Evolutionary conservation across 768 basidiomycete species (phyloP), one percentile per base, ranked within the genome.

Genomic region (Leccinum subtestaceum): DNA sequence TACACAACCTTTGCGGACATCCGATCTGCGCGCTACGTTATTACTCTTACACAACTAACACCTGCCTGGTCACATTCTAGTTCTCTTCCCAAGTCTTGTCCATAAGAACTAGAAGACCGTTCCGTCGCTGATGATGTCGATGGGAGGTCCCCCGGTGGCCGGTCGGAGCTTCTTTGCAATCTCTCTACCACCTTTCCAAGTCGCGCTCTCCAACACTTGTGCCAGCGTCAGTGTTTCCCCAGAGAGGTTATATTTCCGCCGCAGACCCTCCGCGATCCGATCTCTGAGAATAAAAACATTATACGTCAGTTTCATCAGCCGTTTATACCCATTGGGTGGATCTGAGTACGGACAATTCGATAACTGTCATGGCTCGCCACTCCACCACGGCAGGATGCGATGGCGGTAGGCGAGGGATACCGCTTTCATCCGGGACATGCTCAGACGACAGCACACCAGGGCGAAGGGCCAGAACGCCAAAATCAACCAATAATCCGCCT

Each of bases 141-240:
- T 90, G 1, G 91, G 91, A 0, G 92, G 93, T 1, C 93, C 93
- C 7, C 89, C 86, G 0, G 84, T 86, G 46, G 79, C 76, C 0
- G 87, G 89, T 5, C 95, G 76, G 70, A 83, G 86, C 70, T 79
- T 73, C 70, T 86, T 89, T 3, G 96, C 96, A 40, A 98, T 91
- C 74, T 96, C 93, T 4, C 96, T 79, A 4, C 96, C 96, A 1
- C 93, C 94, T 69, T 95, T 96, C 96, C 96, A 99, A 0, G 95
- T 98, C 2, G 95, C 95, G 53, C 88, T 87, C 75, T 98, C 96
- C 34, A 99, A 78, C 0, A 98, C 86, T 71, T 98, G 96, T 0
- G 94, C 88, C 8, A 95, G 82, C 0, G 84, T 81, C 25, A 98
- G 80, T 49, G 86, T 76, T 1, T 79, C 76, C 2, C 72, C 63